Evolutionary conservation across 352 stramenopile species (phyloP), one percentile per base, ranked within the genome.

Genomic region (Phytophthora lateralis): DNA sequence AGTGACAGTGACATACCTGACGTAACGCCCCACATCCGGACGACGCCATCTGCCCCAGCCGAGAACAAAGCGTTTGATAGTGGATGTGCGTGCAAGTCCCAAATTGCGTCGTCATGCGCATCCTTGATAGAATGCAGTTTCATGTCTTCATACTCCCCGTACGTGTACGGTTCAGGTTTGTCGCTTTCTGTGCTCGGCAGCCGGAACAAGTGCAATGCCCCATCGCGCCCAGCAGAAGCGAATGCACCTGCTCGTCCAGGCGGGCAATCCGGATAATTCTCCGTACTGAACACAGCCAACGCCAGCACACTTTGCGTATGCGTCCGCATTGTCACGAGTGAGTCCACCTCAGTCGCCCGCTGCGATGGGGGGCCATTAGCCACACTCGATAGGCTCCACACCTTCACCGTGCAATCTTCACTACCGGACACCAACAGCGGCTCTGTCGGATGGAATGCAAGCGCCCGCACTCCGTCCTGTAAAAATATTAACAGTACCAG

Each of bases 11-110:
- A 44, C 66, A 24, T 76, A 95, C 87, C 87, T 64, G 82, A 87
- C 8, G 82, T 73, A 37, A 95, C 65, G 7, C 77, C 82, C 88
- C 88, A 96, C 0, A 80, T 90, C 30, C 84, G 76, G 17, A 96
- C 85, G 43, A 91, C 75, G 18, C 82, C 88, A 41, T 96, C 88
- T 2, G 88, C 66, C 42, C 88, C 84, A 35, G 84, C 83, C 2
- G 85, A 94, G 39, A 96, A 96, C 17, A 96, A 66, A 14, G 90
- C 70, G 47, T 93, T 94, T 15, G 85, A 93, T 20, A 93, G 66
- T 27, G 88, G 84, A 34, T 96, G 88, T 10, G 88, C 82, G 45
- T 91, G 78, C 10, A 96, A 75, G 49, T 91, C 67, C 88, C 88
- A 96, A 30, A 96, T 75, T 21, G 85, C 85, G 42, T 96, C 84